Evolutionary conservation across 192 early-diverging fungal species (phyloP).

Genomic region (Linnemannia elongata): DNA sequence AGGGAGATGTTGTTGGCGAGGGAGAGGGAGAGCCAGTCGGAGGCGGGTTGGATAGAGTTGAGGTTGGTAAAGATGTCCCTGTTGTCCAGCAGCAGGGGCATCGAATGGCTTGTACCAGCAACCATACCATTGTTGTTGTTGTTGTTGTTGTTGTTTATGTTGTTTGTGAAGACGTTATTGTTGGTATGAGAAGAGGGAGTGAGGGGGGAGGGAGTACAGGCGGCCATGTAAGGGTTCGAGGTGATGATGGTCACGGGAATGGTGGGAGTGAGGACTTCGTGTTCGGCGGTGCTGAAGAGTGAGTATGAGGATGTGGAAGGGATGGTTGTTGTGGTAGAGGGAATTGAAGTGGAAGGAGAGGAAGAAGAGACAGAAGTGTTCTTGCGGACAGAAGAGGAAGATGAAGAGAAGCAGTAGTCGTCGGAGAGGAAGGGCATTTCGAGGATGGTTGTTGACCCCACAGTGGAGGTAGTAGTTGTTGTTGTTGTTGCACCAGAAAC

Average conservation of each 20-base stretch:
- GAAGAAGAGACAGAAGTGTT: too few relatives aligned
- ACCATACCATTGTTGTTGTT: neutral
- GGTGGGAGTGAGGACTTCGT: slow-evolving; percentile 16
- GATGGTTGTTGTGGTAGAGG: too few relatives aligned
- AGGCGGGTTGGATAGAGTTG: neutral
- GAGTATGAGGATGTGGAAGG: slow-evolving; percentile 6
- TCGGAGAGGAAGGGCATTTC: slow-evolving; percentile 49
- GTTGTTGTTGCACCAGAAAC: neutral
- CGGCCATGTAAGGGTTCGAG: neutral
- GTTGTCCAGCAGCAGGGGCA: slow-evolving; percentile 40
- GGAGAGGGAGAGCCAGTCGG: slow-evolving; percentile 7
- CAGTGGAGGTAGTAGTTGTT: neutral
- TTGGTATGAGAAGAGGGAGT: neutral
- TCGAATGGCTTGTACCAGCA: too few relatives aligned
- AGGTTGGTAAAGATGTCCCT: slow-evolving; percentile 4
- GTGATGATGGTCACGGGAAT: neutral
- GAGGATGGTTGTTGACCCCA: slow-evolving; percentile 20
- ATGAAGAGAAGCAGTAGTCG: slow-evolving; percentile 25
- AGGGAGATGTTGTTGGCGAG: slow-evolving; percentile 5
- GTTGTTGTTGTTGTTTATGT: slow-evolving; percentile 12
- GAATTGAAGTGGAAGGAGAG: neutral
- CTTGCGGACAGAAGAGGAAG: neutral
- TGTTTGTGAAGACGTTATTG: slow-evolving; percentile 9
- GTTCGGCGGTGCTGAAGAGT: slow-evolving; percentile 21
- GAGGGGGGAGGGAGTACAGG: neutral